Evolutionary conservation across 1,139 yeast species (phyloP).

Genomic region (Yamadazyma jaroonii): DNA sequence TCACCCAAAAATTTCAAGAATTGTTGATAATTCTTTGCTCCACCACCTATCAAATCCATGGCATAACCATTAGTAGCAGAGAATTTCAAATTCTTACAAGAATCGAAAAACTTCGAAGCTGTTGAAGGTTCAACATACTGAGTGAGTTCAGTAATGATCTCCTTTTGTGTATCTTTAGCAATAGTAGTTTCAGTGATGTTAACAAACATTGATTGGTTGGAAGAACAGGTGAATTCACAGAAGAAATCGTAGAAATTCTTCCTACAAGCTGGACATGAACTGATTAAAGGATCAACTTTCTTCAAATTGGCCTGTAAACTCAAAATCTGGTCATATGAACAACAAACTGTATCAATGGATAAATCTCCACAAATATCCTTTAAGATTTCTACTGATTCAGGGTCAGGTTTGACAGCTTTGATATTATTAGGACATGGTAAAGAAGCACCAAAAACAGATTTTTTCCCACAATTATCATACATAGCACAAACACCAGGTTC

Average conservation of each 20-base stretch:
- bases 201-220: constrained; percentile 74
- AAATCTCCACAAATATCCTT: constrained; percentile 73
- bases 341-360: constrained; percentile 37
- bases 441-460: constrained; percentile 70
- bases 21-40: constrained; percentile 69
- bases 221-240: constrained; percentile 89
- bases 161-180: constrained; percentile 51
- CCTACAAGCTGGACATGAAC: constrained; percentile 93
- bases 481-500: constrained; percentile 52
- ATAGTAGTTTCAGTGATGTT: constrained; percentile 56
- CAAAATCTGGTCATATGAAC: constrained; percentile 35
- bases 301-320: constrained; percentile 51
- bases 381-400: constrained; percentile 46
- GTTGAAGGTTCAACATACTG: constrained; percentile 57
- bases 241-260: constrained; percentile 82
- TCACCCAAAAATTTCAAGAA: constrained; percentile 90
- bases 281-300: constrained; percentile 73
- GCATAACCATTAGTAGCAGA: constrained; percentile 95
- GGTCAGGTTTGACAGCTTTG: constrained; percentile 44
- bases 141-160: constrained; percentile 69
- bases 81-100: constrained; percentile 87
- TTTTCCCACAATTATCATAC: constrained; percentile 74
- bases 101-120: constrained; percentile 69
- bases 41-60: constrained; percentile 97
- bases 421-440: constrained; percentile 72